Base-by-base conservation (phyloP, 164 flowering plant species). In the Nymphaea colorata region DNA sequence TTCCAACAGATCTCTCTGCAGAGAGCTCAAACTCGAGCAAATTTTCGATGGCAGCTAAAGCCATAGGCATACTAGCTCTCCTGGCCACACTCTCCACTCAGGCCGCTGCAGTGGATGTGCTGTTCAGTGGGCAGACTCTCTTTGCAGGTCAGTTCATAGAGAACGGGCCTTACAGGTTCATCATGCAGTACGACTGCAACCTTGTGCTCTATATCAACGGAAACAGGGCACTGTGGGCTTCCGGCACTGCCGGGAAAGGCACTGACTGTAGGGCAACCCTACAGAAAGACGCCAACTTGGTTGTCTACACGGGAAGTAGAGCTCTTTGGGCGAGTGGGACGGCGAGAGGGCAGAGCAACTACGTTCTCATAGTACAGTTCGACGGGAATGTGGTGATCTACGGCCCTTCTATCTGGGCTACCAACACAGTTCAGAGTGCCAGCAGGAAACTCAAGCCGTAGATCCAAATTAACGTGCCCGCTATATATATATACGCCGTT, bases 371-470 rank as follows among this genome's bases (percentile, higher is more conserved):
- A 41, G 75, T 72, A 42, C 78, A 76, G 47, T 18, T 25, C 36
- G 78, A 76, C 42, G 78, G 78, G 4, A 76, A 76, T 61, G 78
- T 76, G 14, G 78, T 75, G 41, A 66, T 75, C 44, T 75, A 75
- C 18, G 78, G 75, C n/a, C 69, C 68, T 4, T 10, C 78, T 60
- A 65, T 76, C 18, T 76, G 78, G 78, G 78, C 78, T 16, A 72
- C 75, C 0, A 72, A 72, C 44, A 72, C 78, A 1, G 36, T 25
- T 25, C 36, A 25, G 47, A 25, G 36, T 25, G 36, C 36, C 36
- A 25, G 36, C 36, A 25, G 36, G 36, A 25, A 25, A 25, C 36
- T 25, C 36, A 25, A 25, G 36, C 36, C 36, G 0, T 25, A 25
- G 36, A 25, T 25, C 36, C 36, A 25, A 25, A 25, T 25, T 25